Conservation (phyloP, 1,284 basidiomycete species). For the Albatrellus sp. region DNA sequence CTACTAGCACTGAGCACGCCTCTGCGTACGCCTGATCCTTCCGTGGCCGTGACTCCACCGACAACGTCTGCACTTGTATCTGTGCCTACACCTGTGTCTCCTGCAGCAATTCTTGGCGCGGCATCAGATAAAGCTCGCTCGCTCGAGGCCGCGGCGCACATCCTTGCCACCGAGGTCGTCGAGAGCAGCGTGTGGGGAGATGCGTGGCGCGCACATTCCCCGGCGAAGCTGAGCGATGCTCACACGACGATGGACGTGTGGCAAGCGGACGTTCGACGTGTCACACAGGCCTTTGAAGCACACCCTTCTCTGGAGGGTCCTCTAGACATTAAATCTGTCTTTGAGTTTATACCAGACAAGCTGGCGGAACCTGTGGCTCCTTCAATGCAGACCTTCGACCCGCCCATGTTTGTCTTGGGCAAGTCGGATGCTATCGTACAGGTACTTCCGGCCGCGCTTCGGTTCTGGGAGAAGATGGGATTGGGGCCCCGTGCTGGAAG, state of each 20-base stretch:
- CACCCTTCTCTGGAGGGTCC: conserved; percentile 19
- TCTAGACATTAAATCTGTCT: conserved; percentile 22
- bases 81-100: conserved; percentile 68
- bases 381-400: conserved; percentile 28
- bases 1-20: conserved; percentile 47
- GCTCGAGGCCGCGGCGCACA: conserved; percentile 49
- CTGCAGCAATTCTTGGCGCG: conserved; percentile 49
- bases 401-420: conserved; percentile 47
- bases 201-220: conserved; percentile 42
- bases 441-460: conserved; percentile 49
- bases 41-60: conserved; percentile 27
- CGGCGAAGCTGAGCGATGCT: conserved; percentile 14
- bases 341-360: conserved; percentile 13
- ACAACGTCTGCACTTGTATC: conserved; percentile 32
- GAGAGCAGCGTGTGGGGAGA: conserved; percentile 57
- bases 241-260: conserved; percentile 28
- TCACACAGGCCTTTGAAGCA: conserved; percentile 21
- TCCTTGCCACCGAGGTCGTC: conserved; percentile 50
- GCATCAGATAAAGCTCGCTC: conserved; percentile 49
- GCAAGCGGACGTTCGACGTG: conserved; percentile 37
- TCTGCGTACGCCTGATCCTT: conserved; percentile 37
- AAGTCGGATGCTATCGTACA: conserved; percentile 55
- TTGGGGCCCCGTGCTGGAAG: conserved; percentile 54
- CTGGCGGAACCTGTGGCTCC: conserved; percentile 1
- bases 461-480: conserved; percentile 77